These are phyloP conservation scores for Ascosphaera aggregata DNA, from an alignment of 2,329 filamentous ascomycete genomes.

Conservation along the genomic window DNA sequence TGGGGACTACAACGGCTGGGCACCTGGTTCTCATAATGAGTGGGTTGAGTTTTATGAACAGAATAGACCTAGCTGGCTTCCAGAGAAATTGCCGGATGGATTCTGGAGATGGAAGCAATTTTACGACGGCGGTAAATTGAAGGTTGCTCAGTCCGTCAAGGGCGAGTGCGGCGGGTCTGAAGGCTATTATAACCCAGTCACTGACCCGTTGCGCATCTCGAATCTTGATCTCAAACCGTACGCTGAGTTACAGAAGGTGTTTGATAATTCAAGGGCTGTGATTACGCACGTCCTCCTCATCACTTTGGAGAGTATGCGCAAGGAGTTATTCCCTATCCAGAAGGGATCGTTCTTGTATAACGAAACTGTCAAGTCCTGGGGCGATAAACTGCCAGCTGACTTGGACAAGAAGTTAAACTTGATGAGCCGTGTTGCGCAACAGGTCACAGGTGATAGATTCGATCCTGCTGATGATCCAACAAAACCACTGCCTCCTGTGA, in stretches of 20 bases:
- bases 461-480: slow-evolving; percentile 2
- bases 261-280: slow-evolving; percentile 8
- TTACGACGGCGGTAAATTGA: not conserved
- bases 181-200: slow-evolving; percentile 10
- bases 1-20: slow-evolving; percentile 13
- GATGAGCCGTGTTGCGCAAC: slow-evolving; percentile 11
- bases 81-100: slow-evolving; percentile 8
- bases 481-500: slow-evolving; percentile 5
- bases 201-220: slow-evolving; percentile 12
- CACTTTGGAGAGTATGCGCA: slow-evolving; percentile 13
- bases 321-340: slow-evolving; percentile 12
- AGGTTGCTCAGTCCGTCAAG: slow-evolving; percentile 1
- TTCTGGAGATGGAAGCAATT: slow-evolving; percentile 9
- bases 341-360: slow-evolving; percentile 10
- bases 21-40: slow-evolving; percentile 6
- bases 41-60: slow-evolving; percentile 4
- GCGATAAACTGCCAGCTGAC: slow-evolving; percentile 4
- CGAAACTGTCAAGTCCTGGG: slow-evolving; percentile 3
- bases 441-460: slow-evolving; percentile 11
- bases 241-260: slow-evolving; percentile 8
- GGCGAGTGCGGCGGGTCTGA: slow-evolving; percentile 1
- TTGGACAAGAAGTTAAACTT: slow-evolving; percentile 6
- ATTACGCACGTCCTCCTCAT: slow-evolving; percentile 13
- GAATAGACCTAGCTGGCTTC: slow-evolving; percentile 8
- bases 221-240: slow-evolving; percentile 11